Base-by-base conservation (phyloP, 2,329 filamentous ascomycete genomes). In the Daldinia sp. region DNA sequence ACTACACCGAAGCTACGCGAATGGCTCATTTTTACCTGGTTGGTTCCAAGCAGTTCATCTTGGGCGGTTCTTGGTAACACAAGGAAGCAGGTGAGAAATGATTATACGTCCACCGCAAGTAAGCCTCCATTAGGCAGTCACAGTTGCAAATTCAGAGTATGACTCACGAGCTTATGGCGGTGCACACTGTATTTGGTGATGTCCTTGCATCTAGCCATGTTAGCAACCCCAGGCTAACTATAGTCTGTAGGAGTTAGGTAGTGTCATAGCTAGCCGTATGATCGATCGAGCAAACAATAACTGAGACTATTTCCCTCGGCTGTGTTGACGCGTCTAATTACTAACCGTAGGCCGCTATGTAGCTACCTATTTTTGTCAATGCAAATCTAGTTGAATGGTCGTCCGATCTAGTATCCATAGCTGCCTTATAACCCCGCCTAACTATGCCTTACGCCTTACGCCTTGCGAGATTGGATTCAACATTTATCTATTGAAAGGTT, bases 391-490 rank as follows among this genome's bases (percentile, higher is more conserved):
- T 13, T 32, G 27, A 19, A 30, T 9, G 27, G 37, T 37, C 27
- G 13, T 63, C 29, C 15, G n/a, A 32, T 25, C 29, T 15, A 17
- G 30, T 25, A 34, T 34, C 5, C 21, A 56, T 29, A 32, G 30
- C 30, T 55, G 13, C 39, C 10, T 27, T 27, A 17, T 15, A n/a
- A n/a, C n/a, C n/a, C n/a, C n/a, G n/a, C n/a, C n/a, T n/a, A n/a
- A n/a, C n/a, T n/a, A n/a, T n/a, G n/a, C n/a, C n/a, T n/a, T n/a
- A n/a, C n/a, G n/a, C n/a, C n/a, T n/a, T n/a, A 41, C 49, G 59
- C 34, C 39, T 15, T 63, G 35, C 59, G 60, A 63, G 32, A 37
- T 58, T 56, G 56, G 60, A 61, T 51, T 54, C 11, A 9, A 41
- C 15, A 19, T 21, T 19, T 25, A 9, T 52, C 19, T 27, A 23